These are phyloP conservation scores for Backusella tuberculispora DNA, from an alignment of 192 early-diverging fungal species.

Conservation along the genomic window DNA sequence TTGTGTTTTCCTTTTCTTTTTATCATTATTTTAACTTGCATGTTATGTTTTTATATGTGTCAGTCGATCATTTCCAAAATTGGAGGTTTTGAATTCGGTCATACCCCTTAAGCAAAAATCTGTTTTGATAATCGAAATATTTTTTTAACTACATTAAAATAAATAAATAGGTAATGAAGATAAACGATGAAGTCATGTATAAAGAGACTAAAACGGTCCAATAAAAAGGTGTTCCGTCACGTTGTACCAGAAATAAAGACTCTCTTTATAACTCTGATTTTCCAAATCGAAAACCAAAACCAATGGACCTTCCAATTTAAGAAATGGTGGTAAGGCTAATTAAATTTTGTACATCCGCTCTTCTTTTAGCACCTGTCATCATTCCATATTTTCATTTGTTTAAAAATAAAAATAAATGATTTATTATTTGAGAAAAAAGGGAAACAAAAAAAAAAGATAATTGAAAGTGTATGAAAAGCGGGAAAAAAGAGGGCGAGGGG, in stretches of 20 bases:
- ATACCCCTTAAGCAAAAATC: not conserved
- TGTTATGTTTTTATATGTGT: not conserved
- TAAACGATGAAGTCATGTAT: not conserved
- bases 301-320: not conserved
- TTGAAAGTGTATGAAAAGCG: not conserved
- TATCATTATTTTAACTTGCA: constrained; percentile 2
- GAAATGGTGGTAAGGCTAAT: not conserved
- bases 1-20: not conserved
- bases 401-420: not conserved
- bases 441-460: not conserved
- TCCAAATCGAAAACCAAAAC: not conserved
- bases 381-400: constrained; percentile 8
- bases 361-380: constrained; percentile 4
- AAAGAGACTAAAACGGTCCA: not conserved
- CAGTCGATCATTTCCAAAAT: constrained; percentile 13
- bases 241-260: not conserved
- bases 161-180: not conserved
- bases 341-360: constrained; percentile 8
- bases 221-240: constrained; percentile 5
- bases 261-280: not conserved
- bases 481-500: not conserved
- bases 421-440: not conserved
- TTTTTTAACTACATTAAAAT: not conserved
- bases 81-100: not conserved
- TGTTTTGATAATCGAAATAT: not conserved